These are phyloP conservation scores for Allodekkera sacchari DNA, from an alignment of 805 yeast genomes.

Conservation along the genomic window DNA sequence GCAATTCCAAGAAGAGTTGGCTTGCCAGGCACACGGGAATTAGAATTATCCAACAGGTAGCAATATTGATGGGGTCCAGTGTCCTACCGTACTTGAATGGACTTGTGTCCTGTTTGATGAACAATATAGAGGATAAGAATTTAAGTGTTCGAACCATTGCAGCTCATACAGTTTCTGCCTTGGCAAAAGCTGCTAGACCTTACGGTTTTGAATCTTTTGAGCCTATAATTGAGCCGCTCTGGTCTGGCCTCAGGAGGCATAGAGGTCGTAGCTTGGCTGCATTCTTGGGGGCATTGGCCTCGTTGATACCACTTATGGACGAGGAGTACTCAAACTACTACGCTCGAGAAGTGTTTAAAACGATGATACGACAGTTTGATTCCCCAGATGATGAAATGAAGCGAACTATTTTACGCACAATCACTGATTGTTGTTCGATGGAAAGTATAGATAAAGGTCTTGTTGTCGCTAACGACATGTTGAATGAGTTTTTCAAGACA, in stretches of 20 bases:
- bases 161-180: slow-evolving; percentile 60
- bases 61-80: slow-evolving; percentile 59
- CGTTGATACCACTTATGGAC: slow-evolving; percentile 78
- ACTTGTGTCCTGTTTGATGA: slow-evolving; percentile 51
- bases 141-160: slow-evolving; percentile 58
- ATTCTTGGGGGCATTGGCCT: slow-evolving; percentile 69
- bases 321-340: slow-evolving; percentile 74
- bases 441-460: slow-evolving; percentile 47
- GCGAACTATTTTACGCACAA: slow-evolving; percentile 57
- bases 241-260: slow-evolving; percentile 71
- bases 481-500: slow-evolving; percentile 52
- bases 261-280: slow-evolving; percentile 74
- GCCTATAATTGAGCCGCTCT: slow-evolving; percentile 58
- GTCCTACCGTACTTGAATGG: slow-evolving; percentile 66
- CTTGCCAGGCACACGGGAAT: slow-evolving; percentile 79
- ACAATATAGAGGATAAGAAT: slow-evolving; percentile 59
- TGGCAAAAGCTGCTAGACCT: slow-evolving; percentile 80
- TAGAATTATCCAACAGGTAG: slow-evolving; percentile 67
- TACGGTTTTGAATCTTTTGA: slow-evolving; percentile 90
- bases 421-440: slow-evolving; percentile 57
- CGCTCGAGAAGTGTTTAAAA: slow-evolving; percentile 61
- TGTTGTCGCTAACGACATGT: slow-evolving; percentile 38
- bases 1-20: slow-evolving; percentile 71
- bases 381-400: slow-evolving; percentile 88
- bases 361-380: slow-evolving; percentile 61